Conservation (phyloP, 306 rosid species). For the Ochetophila trinervis region DNA sequence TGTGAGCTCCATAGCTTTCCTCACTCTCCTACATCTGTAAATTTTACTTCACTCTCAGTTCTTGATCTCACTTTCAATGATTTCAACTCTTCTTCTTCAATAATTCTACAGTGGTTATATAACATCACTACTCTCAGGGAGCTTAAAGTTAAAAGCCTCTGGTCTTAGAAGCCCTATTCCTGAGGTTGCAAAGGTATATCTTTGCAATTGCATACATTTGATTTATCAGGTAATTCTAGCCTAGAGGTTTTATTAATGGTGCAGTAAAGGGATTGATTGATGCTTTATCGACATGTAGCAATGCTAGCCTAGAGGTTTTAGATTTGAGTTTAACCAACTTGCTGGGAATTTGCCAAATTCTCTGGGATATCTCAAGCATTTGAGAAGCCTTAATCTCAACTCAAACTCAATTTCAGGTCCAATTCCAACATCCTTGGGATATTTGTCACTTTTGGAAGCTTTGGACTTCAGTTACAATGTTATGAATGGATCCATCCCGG, state of each 20-base stretch:
- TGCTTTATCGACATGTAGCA: background rate
- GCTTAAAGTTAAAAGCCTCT: background rate
- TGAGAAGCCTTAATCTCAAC: background rate
- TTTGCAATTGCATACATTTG: background rate
- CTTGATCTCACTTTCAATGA: background rate
- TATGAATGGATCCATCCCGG: background rate
- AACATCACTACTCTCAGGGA: background rate
- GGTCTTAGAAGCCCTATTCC: background rate
- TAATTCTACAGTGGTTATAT: background rate
- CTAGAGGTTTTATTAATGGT: background rate
- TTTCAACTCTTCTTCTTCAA: background rate
- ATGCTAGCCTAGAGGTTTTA: background rate
- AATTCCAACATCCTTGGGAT: background rate
- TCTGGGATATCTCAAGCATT: background rate
- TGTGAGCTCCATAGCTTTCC: conserved; percentile 12
- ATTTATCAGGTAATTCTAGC: background rate
- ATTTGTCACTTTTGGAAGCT: background rate
- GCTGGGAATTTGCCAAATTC: background rate
- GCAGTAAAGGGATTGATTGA: background rate
- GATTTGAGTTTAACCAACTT: background rate
- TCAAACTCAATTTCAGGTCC: background rate
- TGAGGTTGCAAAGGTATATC: background rate
- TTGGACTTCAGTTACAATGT: background rate
- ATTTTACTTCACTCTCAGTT: conserved; percentile 39
- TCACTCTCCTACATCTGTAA: conserved; percentile 15